Evolutionary conservation across 306 rosid species (phyloP).

Genomic region (barrel medic (Medicago truncatula)): MtrunA17r5.0-ANR NC_053042.1:51470001-51470500

Average conservation of each 20-base stretch:
- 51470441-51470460: neutral
- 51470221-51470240: neutral
- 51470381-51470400: neutral
- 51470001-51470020: neutral
- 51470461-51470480: neutral
- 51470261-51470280: neutral
- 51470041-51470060: slow-evolving; percentile 48
- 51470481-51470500: neutral
- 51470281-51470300: slow-evolving; percentile 46
- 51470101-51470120: neutral
- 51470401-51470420: slow-evolving; percentile 35
- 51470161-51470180: neutral
- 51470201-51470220: neutral
- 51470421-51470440: neutral
- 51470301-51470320: slow-evolving; percentile 36
- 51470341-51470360: neutral
- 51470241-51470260: neutral
- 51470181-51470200: neutral
- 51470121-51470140: fast-evolving
- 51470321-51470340: slow-evolving; percentile 40
- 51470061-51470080: slow-evolving; percentile 36
- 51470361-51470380: neutral
- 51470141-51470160: neutral
- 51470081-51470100: neutral
- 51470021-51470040: slow-evolving; percentile 49